Evolutionary conservation across 805 yeast genomes (phyloP), one percentile per base, ranked within the genome.

Genomic region (Hanseniaspora valbyensis): DNA sequence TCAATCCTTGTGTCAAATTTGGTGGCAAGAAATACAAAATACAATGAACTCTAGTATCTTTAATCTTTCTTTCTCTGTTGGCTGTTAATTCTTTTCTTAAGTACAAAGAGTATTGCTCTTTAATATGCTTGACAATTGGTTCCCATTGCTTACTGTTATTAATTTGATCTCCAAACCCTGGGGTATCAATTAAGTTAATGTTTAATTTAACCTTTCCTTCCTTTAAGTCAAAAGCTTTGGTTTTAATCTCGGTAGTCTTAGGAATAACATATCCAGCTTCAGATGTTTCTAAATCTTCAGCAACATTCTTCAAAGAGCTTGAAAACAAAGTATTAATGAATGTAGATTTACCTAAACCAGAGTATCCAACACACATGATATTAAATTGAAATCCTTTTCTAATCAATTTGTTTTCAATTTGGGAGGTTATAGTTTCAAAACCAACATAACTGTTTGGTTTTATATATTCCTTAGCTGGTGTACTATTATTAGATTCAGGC

Each of bases 91-190:
- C 97, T 66, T 83, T 85, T 69, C 96, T 82, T 63, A 89, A 74
- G 66, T 84, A 89, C 60, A 81, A 81, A 39, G 94, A 83, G 66
- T 89, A 95, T 69, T 89, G 96, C 67, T 89, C 96, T 69, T 89
- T 89, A 64, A 89, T 86, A 69, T 88, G 89, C 68, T 86, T 87
- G 56, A 89, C 81, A 55, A 89, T 80, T 49, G 96, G 96, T 59
- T 89, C 97, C 96, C 96, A 90, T 68, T 95, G 88, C 67, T 83
- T 84, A 60, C 85, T 94, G 67, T 89, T 89, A 70, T 88, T 85
- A 57, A 92, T 83, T 69, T 85, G 95, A 72, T 92, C 98, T 36
- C 96, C 97, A 71, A 87, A 92, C 14, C 97, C 97, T 19, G 97
- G 97, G 2, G 98, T 92, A 65, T 92, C 98, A 62, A 92, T 85